Conservation (phyloP, 495 filamentous ascomycete species). For the Aspergillus conjunctus region DNA sequence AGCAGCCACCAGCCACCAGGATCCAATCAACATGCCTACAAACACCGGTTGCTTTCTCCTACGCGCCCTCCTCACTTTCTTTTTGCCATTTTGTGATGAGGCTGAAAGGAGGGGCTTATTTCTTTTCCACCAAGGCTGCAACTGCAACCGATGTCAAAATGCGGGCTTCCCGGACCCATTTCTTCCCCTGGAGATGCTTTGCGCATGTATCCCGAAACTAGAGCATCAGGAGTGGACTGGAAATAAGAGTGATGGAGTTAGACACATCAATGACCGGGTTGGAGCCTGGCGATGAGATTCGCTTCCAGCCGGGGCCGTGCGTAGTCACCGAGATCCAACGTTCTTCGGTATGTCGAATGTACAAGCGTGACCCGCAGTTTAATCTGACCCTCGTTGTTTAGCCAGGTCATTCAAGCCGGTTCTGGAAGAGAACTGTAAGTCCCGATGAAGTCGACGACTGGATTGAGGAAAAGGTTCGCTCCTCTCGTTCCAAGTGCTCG, state of each 20-base stretch:
- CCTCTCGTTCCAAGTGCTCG: background rate
- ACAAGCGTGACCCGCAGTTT: background rate
- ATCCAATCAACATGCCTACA: background rate
- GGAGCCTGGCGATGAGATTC: conserved; percentile 8
- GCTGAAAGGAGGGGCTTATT: background rate
- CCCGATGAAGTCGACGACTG: conserved; percentile 5
- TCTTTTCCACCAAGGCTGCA: background rate
- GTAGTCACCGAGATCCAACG: conserved; percentile 3
- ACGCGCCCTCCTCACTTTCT: background rate
- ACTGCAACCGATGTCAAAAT: background rate
- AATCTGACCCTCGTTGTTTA: background rate
- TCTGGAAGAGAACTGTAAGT: background rate
- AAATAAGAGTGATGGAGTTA: conserved; percentile 8
- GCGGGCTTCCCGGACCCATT: background rate
- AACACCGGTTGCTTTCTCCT: background rate
- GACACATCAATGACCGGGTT: conserved; percentile 12
- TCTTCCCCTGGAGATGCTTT: background rate
- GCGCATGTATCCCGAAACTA: background rate
- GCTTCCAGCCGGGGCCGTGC: conserved; percentile 11
- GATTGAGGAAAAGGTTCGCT: background rate
- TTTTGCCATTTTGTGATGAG: background rate
- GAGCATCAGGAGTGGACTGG: too few species aligned
- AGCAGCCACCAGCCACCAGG: background rate
- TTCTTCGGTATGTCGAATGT: background rate
- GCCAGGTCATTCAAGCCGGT: background rate